These are phyloP conservation scores for Phytophthora hybrid DNA, from an alignment of 352 stramenopile species.

Conservation along the genomic window DNA sequence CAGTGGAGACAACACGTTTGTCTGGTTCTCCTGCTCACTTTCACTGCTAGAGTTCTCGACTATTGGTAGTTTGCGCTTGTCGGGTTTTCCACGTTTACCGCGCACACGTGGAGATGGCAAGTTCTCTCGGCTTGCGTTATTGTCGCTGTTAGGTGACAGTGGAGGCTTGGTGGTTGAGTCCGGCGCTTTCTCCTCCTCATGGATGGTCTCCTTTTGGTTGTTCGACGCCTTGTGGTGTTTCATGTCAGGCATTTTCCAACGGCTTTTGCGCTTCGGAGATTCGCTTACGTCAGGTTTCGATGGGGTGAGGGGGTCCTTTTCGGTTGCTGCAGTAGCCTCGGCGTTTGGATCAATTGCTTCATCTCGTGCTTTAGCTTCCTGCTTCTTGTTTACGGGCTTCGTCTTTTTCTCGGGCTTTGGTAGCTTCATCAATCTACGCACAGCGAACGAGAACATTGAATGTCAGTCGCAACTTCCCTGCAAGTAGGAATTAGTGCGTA, in stretches of 20 bases:
- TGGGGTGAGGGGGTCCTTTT: conserved; percentile 25
- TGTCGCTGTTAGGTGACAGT: conserved; percentile 12
- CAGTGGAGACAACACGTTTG: conserved; percentile 36
- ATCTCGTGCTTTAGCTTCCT: conserved; percentile 22
- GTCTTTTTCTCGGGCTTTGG: conserved; percentile 35
- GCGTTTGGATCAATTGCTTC: conserved; percentile 11
- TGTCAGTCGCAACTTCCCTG: background rate
- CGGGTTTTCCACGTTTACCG: conserved; percentile 15
- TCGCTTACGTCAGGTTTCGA: conserved; percentile 24
- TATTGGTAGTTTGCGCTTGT: conserved; percentile 17
- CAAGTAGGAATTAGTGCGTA: background rate
- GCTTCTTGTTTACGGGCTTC: conserved; percentile 28
- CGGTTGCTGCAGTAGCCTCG: conserved; percentile 2
- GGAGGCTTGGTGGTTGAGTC: conserved; percentile 7
- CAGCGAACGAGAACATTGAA: conserved; percentile 1
- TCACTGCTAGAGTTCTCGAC: conserved; percentile 24
- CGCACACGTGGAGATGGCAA: conserved; percentile 13
- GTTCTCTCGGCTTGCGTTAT: conserved; percentile 12
- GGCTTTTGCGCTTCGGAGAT: conserved; percentile 32
- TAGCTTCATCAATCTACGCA: conserved; percentile 36
- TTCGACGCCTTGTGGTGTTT: conserved; percentile 34
- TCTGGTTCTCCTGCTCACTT: conserved; percentile 41
- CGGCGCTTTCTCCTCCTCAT: conserved; percentile 22
- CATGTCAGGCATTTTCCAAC: conserved; percentile 44
- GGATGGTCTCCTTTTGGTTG: conserved; percentile 23